A percentile compares a stretch with the other conserved stretches of the same genome.
phyloP scores from a whole-genome alignment of 129 eudicot species.

The Centaurea solstitialis region DNA sequence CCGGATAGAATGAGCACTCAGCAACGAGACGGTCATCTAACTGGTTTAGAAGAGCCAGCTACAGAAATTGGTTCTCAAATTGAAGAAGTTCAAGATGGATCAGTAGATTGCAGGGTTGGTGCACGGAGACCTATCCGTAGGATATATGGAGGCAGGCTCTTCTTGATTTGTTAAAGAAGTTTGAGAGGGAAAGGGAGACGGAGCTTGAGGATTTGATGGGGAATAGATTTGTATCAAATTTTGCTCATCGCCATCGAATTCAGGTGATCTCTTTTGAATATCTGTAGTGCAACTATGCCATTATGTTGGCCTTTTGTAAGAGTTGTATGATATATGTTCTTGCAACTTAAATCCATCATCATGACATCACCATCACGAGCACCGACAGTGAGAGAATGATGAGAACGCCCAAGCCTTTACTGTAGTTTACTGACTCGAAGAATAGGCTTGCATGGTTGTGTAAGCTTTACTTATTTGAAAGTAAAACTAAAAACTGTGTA shows the following conservation, averaged over 20 bases:
- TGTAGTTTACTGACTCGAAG: not conserved
- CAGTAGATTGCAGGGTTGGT: constrained; percentile 27
- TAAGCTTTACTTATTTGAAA: not conserved
- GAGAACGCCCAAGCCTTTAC: not conserved
- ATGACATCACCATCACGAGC: not conserved
- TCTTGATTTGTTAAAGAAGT: constrained; percentile 62
- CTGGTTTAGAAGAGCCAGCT: constrained; percentile 40
- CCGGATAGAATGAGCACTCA: constrained; percentile 58
- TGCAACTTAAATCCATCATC: not conserved
- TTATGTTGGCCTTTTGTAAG: constrained; percentile 1
- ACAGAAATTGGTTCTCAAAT: constrained; percentile 48
- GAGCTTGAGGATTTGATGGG: constrained; percentile 57
- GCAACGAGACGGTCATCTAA: constrained; percentile 39
- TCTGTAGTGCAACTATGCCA: not conserved
- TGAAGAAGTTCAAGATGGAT: constrained; percentile 50
- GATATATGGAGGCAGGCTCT: constrained; percentile 87
- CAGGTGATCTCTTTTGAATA: constrained; percentile 50
- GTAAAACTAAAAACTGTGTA: not conserved
- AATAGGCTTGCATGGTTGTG: constrained; percentile 11
- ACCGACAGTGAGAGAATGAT: not conserved
- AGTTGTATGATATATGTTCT: not conserved
- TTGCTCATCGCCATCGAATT: constrained; percentile 80
- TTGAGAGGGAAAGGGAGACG: constrained; percentile 52
- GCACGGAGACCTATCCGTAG: constrained; percentile 50
- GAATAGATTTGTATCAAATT: constrained; percentile 59